These are phyloP conservation scores for Colletotrichum sp. DNA, from an alignment of 2,329 filamentous ascomycete genomes.

Conservation along the genomic window DNA sequence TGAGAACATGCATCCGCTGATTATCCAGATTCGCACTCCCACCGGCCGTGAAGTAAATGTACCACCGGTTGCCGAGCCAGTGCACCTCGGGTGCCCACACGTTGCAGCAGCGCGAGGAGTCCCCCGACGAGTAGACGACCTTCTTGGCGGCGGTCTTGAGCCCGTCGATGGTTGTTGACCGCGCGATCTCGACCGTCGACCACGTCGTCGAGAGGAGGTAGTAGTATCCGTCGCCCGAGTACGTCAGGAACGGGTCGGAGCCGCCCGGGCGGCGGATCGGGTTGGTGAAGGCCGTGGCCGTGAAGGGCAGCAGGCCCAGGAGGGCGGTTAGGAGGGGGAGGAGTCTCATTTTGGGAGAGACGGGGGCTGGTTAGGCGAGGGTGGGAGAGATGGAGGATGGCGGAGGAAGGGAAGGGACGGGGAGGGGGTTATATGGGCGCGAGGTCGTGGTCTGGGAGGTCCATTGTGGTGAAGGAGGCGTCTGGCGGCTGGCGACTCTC, in stretches of 20 bases:
- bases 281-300: conserved; percentile 48
- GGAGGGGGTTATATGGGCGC: neutral
- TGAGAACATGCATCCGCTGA: conserved; percentile 53
- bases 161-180: conserved; percentile 57
- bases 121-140: conserved; percentile 53
- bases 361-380: neutral
- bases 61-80: conserved; percentile 22
- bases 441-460: neutral
- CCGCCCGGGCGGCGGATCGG: conserved; percentile 55
- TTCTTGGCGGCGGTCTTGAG: conserved; percentile 58
- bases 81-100: conserved; percentile 28
- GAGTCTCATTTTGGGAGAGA: neutral
- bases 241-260: conserved; percentile 58
- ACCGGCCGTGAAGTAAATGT: conserved; percentile 52
- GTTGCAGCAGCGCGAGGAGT: conserved; percentile 48
- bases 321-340: conserved; percentile 20
- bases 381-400: neutral
- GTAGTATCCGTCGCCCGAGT: conserved; percentile 55
- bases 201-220: conserved; percentile 62
- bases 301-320: conserved; percentile 9
- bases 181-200: conserved; percentile 57
- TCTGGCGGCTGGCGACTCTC: neutral
- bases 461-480: neutral
- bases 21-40: conserved; percentile 48
- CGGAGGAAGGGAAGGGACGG: neutral